Base-by-base conservation (phyloP, 495 filamentous ascomycete species). In the Neurospora africana region DNA sequence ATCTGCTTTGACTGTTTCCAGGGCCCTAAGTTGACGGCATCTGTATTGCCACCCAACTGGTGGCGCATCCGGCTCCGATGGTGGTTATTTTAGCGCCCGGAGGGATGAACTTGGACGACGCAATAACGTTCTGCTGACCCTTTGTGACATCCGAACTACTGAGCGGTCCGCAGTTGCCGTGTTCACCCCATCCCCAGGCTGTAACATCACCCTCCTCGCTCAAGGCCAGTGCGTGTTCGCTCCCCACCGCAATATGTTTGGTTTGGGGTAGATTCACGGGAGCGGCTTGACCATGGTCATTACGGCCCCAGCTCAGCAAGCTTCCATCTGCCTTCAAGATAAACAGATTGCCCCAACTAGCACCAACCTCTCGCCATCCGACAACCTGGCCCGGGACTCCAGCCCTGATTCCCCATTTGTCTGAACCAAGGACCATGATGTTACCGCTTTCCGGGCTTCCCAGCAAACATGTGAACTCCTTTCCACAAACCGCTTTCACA, bases 141-240 rank as follows among this genome's bases (percentile, higher is more conserved):
- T 89, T 89, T 39, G 91, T 87, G 78, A 91, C 87, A 74, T 83
- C 82, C n/a, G 74, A 80, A 75, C 81, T 89, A n/a, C 82, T 88
- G 58, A 85, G 83, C 4, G 87, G 84, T 17, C 95, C 95, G 80
- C 95, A 98, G 81, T 98, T 98, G 13, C 95, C 95, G 86, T 99
- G 95, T 82, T 97, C 93, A 1, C 93, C 94, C 95, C 95, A 99
- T 19, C 95, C 95, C 92, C 94, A 98, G 4, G 90, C 86, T 44
- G 93, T 79, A 15, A 97, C 82, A 19, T 85, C 81, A 1, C 88
- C 87, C 68, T 86, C 83, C n/a, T 80, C 82, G 4, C 89, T 86
- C 37, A 93, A 76, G 10, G 88, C 92, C 74, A 98, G 74, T 15
- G 84, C 88, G 82, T 99, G 95, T 81, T 98, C 95, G 77, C 94